Evolutionary conservation across 352 stramenopile species (phyloP), one percentile per base, ranked within the genome.

Genomic region (Phytophthora sp.): DNA sequence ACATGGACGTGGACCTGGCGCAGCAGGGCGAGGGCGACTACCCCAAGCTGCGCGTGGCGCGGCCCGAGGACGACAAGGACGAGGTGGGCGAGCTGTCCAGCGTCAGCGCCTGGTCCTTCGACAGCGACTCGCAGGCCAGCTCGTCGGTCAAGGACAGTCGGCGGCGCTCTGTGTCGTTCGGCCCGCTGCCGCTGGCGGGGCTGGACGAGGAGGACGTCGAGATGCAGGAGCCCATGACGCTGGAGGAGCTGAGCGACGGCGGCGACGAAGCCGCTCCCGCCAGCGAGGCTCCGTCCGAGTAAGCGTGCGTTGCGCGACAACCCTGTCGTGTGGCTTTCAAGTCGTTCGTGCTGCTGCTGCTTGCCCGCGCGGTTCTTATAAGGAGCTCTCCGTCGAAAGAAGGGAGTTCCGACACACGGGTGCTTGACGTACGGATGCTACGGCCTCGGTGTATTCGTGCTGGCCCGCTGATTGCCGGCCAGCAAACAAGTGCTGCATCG

Each of bases 91-190:
- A 68, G 34, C 59, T 59, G 37, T 69, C 54, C 21, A 66, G 54
- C 45, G 43, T 61, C 26, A 71, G 62, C 15, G 54, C 54, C 4
- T 71, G 62, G 62, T 71, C 62, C 10, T 74, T 66, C 37, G 66
- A 74, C 49, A 74, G 52, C 32, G 61, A 66, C 38, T 74, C 66
- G 50, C 66, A 74, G 54, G 27, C 60, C 32, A 66, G 60, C 18
- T 67, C 54, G 15, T 55, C 59, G 4, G 50, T 48, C n/a, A 73
- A 69, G 46, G 32, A 69, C 34, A 62, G 41, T 32, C 66, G 66
- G 5, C 48, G 66, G 18, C 59, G 66, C 32, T 78, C 72, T 1
- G 64, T 73, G 32, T 74, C 65, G 30, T 71, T 77, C 56, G 62
- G 62, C 1, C 68, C 65, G 27, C 15, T 74, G 32, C 59, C 60